Evolutionary conservation across 805 yeast species (phyloP).

Genomic region (Kockiozyma suomiensis): DNA sequence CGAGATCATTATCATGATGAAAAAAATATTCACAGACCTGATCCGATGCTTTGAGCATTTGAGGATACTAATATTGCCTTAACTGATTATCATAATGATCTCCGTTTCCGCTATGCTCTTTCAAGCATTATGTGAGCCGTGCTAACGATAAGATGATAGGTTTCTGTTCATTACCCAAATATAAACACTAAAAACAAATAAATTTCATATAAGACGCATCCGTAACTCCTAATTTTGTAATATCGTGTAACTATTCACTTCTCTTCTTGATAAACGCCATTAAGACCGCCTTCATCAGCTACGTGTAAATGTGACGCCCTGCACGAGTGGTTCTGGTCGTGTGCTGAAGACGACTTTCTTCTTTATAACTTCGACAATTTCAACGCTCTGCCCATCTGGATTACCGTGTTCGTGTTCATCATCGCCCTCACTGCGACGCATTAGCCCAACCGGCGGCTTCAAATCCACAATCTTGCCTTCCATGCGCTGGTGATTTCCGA

Average conservation of each 20-base stretch:
- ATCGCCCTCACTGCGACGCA: slow-evolving; percentile 13
- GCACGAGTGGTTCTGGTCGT: slow-evolving; percentile 34
- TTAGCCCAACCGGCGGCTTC: slow-evolving; percentile 32
- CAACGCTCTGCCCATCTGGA: slow-evolving; percentile 24
- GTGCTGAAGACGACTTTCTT: slow-evolving; percentile 29
- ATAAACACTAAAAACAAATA: background rate
- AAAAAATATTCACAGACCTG: slow-evolving; percentile 38
- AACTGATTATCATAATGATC: background rate
- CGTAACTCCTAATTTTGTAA: background rate
- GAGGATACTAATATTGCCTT: slow-evolving; percentile 32
- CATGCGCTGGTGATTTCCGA: slow-evolving; percentile 34
- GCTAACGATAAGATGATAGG: too few species aligned
- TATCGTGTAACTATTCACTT: background rate
- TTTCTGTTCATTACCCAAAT: too few species aligned
- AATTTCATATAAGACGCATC: background rate
- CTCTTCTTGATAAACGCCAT: background rate
- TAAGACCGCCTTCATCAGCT: too few species aligned
- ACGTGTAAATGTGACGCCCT: background rate
- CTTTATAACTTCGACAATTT: slow-evolving; percentile 27
- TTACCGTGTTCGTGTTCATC: slow-evolving; percentile 1
- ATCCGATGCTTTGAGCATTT: slow-evolving; percentile 31
- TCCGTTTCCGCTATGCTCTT: too few species aligned
- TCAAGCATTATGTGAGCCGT: too few species aligned
- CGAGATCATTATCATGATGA: slow-evolving; percentile 24
- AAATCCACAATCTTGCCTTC: slow-evolving; percentile 33